phyloP scores from a whole-genome alignment of 1,284 basidiomycete species.

The Boletus semigastroideus region DNA sequence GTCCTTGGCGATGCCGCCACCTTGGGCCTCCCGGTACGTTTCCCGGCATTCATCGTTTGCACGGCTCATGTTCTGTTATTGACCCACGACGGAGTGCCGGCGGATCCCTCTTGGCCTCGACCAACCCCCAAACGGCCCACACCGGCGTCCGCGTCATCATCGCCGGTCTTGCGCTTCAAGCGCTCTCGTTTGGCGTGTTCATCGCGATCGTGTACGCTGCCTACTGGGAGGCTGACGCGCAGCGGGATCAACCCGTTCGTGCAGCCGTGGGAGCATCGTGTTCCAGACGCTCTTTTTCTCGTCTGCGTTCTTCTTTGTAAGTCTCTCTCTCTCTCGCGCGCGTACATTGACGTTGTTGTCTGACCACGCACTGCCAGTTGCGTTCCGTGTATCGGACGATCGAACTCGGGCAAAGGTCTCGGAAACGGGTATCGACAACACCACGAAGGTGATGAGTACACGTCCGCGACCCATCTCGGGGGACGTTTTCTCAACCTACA shows the following conservation, averaged over 20 bases:
- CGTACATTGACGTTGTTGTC: neutral
- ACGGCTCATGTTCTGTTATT: neutral
- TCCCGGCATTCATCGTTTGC: too few relatives aligned
- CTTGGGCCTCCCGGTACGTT: slow-evolving; percentile 40
- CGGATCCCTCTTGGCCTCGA: slow-evolving; percentile 14
- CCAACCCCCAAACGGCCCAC: neutral
- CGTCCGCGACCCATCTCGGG: too few relatives aligned
- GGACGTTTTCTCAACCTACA: too few relatives aligned
- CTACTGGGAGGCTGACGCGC: slow-evolving; percentile 14
- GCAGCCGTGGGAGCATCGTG: slow-evolving; percentile 25
- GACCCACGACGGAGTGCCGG: slow-evolving; percentile 9
- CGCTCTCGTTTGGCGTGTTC: slow-evolving; percentile 27
- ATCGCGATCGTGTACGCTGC: slow-evolving; percentile 17
- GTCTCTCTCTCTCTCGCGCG: neutral
- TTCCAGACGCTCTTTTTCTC: slow-evolving; percentile 24
- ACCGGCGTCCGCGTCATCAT: slow-evolving; percentile 21
- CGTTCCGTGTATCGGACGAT: slow-evolving; percentile 42
- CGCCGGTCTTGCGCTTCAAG: slow-evolving; percentile 25
- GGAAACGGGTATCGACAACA: slow-evolving; percentile 34
- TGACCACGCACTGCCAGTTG: slow-evolving; percentile 22
- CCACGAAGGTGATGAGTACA: slow-evolving; percentile 40
- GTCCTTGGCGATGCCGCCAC: slow-evolving; percentile 37
- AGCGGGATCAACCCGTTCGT: slow-evolving; percentile 4
- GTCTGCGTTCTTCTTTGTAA: slow-evolving; percentile 28
- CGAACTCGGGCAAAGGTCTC: slow-evolving; percentile 41